Evolutionary conservation across 2,329 filamentous ascomycete species (phyloP).

Genomic region (Huntiella bhutanensis): DNA sequence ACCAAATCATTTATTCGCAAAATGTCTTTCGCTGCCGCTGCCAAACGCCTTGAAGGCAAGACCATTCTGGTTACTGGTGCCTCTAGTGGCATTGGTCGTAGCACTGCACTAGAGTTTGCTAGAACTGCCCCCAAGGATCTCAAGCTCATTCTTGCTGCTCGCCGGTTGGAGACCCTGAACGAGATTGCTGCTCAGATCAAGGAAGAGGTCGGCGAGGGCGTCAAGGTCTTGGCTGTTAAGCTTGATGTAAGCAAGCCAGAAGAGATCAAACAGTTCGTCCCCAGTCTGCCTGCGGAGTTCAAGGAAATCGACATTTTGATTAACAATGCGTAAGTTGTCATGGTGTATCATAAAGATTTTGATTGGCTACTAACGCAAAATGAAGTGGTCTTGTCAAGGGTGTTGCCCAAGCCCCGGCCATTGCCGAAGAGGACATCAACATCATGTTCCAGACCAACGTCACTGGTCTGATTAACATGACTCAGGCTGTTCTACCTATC

Average conservation of each 20-base stretch:
- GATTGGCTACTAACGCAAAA: constrained; percentile 11
- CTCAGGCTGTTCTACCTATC: constrained; percentile 69
- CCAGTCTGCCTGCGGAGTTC: constrained; percentile 59
- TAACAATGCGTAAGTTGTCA: constrained; percentile 67
- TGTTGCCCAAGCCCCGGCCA: constrained; percentile 67
- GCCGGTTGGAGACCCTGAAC: constrained; percentile 59
- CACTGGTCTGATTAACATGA: constrained; percentile 88
- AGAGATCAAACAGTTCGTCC: constrained; percentile 55
- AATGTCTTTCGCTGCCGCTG: constrained; percentile 44
- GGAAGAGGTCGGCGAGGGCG: constrained; percentile 56
- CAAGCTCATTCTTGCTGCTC: constrained; percentile 74
- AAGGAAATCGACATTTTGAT: constrained; percentile 73
- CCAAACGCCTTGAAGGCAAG: constrained; percentile 78
- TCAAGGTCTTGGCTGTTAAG: constrained; percentile 65
- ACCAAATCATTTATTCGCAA: constrained; percentile 14
- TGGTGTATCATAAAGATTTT: background rate
- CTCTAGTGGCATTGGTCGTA: constrained; percentile 74
- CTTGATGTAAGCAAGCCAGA: constrained; percentile 71
- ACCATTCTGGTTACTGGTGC: constrained; percentile 84
- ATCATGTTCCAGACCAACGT: constrained; percentile 89
- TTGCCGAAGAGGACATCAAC: constrained; percentile 63
- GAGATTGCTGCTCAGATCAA: constrained; percentile 59
- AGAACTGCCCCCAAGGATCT: constrained; percentile 62
- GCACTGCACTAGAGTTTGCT: constrained; percentile 80
- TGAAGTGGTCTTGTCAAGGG: constrained; percentile 71